Evolutionary conservation across 176 grass and related monocot species (phyloP).

Genomic region (Rhynchospora pubera): DNA sequence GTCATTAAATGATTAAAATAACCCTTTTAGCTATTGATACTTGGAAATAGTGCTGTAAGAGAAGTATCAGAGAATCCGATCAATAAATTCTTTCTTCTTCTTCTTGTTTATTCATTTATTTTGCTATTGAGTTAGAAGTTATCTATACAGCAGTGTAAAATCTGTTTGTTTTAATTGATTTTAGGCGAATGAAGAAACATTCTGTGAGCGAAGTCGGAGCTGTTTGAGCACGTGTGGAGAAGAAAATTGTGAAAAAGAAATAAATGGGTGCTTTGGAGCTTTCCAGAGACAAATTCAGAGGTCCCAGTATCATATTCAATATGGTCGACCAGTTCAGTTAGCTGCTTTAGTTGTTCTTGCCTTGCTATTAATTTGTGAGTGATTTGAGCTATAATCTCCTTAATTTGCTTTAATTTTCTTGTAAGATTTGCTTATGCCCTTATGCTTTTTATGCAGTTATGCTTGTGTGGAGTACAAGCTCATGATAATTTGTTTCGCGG

Average conservation of each 20-base stretch:
- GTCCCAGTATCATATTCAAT: slow-evolving; percentile 72
- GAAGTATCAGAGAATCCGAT: not conserved
- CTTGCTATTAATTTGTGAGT: slow-evolving; percentile 23
- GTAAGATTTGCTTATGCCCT: not conserved
- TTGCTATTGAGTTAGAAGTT: too few species aligned
- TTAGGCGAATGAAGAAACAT: slow-evolving; percentile 33
- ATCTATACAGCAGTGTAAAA: not conserved
- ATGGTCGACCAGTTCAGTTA: slow-evolving; percentile 27
- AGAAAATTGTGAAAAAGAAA: slow-evolving; percentile 49
- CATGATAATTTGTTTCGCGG: slow-evolving; percentile 1
- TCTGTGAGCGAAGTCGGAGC: slow-evolving; percentile 53
- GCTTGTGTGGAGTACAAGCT: slow-evolving; percentile 20
- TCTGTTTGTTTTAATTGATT: slow-evolving; percentile 24
- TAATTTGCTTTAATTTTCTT: not conserved
- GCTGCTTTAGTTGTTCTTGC: not conserved
- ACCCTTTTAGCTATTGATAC: not conserved
- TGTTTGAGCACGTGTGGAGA: slow-evolving; percentile 50
- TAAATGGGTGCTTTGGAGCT: slow-evolving; percentile 62
- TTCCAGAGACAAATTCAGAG: slow-evolving; percentile 60
- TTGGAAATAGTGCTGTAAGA: slow-evolving; percentile 8
- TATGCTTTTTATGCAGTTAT: slow-evolving; percentile 18
- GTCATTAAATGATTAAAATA: not conserved
- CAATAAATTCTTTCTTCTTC: not conserved
- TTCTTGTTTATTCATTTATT: too few species aligned
- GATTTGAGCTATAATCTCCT: not conserved